Percentiles rank a stretch among this genome's conserved stretches.
Conservation (phyloP, 768 basidiomycete species). For the Mycena alexandri region DNA sequence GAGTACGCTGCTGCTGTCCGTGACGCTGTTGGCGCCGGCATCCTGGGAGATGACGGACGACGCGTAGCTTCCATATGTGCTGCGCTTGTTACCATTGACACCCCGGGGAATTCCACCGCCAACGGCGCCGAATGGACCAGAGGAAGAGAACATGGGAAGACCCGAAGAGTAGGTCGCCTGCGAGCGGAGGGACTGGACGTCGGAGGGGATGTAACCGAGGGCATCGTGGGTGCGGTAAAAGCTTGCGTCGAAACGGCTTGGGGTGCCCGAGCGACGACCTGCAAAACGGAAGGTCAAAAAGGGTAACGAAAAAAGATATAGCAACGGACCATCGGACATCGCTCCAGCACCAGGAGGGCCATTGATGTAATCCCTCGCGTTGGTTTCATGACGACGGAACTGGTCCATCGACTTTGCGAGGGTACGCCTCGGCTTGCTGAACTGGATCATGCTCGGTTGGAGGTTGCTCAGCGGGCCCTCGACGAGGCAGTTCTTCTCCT, state of each 20-base stretch:
- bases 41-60: constrained; percentile 96
- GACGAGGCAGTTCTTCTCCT: constrained; percentile 93
- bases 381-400: constrained; percentile 93
- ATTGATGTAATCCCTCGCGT: constrained; percentile 82
- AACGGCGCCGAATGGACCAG: constrained; percentile 76
- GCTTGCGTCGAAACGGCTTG: constrained; percentile 94
- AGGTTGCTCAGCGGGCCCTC: constrained; percentile 97
- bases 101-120: constrained; percentile 67
- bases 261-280: constrained; percentile 85
- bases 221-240: constrained; percentile 98
- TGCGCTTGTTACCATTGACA: constrained; percentile 76
- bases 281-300: constrained; percentile 34
- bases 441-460: constrained; percentile 99
- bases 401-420: constrained; percentile 92
- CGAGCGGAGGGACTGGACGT: constrained; percentile 94
- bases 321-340: constrained; percentile 62
- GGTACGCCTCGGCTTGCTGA: constrained; percentile 95
- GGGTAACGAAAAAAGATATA: neutral
- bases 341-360: constrained; percentile 51
- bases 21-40: constrained; percentile 70
- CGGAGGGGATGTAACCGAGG: constrained; percentile 93
- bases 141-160: constrained; percentile 83
- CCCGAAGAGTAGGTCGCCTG: constrained; percentile 97
- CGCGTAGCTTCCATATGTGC: constrained; percentile 84
- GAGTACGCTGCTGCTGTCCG: constrained; percentile 73